Conservation (phyloP, 1,284 basidiomycete species). For the Athelia psychrophila region DNA sequence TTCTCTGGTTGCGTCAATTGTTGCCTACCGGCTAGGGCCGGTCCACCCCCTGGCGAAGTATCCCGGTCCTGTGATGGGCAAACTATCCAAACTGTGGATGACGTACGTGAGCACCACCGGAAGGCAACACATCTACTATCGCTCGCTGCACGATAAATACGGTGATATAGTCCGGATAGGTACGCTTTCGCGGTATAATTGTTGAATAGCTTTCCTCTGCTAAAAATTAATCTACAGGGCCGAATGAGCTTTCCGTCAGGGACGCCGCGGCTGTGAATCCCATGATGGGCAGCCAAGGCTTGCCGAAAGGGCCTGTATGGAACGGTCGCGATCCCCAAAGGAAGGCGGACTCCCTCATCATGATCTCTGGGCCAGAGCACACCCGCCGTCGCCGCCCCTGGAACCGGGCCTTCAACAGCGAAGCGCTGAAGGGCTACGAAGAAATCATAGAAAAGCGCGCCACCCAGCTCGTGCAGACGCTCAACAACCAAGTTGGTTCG, state of each 20-base stretch:
- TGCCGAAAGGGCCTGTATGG: slow-evolving; percentile 40
- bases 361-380: slow-evolving; percentile 1
- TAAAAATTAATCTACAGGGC: slow-evolving; percentile 20
- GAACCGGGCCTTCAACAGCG: slow-evolving; percentile 23
- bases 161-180: slow-evolving; percentile 35
- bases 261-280: slow-evolving; percentile 29
- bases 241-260: slow-evolving; percentile 34
- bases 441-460: slow-evolving; percentile 17
- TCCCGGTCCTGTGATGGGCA: slow-evolving; percentile 28
- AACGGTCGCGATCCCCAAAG: slow-evolving; percentile 28
- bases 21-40: slow-evolving; percentile 32
- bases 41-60: slow-evolving; percentile 29
- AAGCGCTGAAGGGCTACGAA: slow-evolving; percentile 21
- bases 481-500: slow-evolving; percentile 12
- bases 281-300: slow-evolving; percentile 32
- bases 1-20: slow-evolving; percentile 24
- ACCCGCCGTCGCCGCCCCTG: slow-evolving; percentile 9
- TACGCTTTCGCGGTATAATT: slow-evolving; percentile 9
- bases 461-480: slow-evolving; percentile 18
- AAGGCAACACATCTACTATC: slow-evolving; percentile 32
- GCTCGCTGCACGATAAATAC: slow-evolving; percentile 25
- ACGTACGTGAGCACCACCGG: slow-evolving; percentile 26
- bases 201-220: not conserved
- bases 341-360: slow-evolving; percentile 9
- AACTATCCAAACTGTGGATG: slow-evolving; percentile 33